Percentiles rank a stretch among this genome's conserved stretches.
phyloP scores from a whole-genome alignment of 495 filamentous ascomycete genomes.

The Penicillium coffeae region DNA sequence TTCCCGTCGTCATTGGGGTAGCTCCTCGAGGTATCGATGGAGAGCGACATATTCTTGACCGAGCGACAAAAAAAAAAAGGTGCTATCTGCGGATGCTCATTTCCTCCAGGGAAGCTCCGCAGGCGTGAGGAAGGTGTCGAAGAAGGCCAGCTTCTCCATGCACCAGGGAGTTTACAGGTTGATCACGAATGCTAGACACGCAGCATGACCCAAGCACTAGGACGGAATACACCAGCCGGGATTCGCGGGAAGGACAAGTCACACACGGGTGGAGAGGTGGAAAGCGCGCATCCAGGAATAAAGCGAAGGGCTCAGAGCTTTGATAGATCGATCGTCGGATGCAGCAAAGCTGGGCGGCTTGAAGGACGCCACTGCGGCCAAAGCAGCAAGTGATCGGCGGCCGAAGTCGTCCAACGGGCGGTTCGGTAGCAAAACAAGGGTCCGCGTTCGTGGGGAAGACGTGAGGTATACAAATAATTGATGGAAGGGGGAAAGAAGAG shows the following conservation, averaged over 20 bases:
- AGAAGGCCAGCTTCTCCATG: constrained; percentile 44
- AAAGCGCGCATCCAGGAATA: neutral
- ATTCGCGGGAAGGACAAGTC: constrained; percentile 9
- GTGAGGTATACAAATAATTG: constrained; percentile 9
- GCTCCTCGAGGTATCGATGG: constrained; percentile 19
- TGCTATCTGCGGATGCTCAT: constrained; percentile 24
- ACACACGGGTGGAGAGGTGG: constrained; percentile 1
- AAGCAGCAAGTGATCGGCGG: constrained; percentile 23
- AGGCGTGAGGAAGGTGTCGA: constrained; percentile 25
- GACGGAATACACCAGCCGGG: constrained; percentile 8
- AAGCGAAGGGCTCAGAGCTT: constrained; percentile 4
- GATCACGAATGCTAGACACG: constrained; percentile 18
- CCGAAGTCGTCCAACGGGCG: constrained; percentile 8
- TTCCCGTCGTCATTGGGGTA: constrained; percentile 25
- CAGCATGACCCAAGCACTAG: constrained; percentile 17
- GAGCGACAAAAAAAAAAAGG: constrained; percentile 9
- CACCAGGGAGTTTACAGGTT: constrained; percentile 13
- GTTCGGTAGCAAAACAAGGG: constrained; percentile 15
- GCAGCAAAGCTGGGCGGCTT: constrained; percentile 9
- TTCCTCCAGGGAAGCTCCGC: constrained; percentile 24
- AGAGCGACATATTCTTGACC: constrained; percentile 32
- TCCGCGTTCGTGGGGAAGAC: constrained; percentile 11
- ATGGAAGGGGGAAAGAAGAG: constrained; percentile 5
- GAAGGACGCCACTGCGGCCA: constrained; percentile 15
- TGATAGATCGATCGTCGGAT: constrained; percentile 19